Conservation (phyloP, 306 rosid species). For the Vicia faba region DNA sequence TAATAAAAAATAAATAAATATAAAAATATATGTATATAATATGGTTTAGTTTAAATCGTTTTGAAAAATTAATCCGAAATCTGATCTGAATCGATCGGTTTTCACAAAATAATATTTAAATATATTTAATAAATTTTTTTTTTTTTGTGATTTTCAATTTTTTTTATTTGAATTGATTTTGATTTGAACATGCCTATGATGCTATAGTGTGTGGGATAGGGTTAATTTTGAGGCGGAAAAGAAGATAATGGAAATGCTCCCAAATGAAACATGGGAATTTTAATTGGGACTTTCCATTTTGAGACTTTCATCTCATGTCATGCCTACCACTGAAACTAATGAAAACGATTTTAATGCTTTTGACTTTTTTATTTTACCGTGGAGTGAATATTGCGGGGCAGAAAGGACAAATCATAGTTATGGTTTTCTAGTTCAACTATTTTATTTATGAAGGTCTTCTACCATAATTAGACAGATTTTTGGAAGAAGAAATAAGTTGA, state of each 20-base stretch:
- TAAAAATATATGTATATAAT: too few relatives aligned
- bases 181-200: too few relatives aligned
- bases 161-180: too few relatives aligned
- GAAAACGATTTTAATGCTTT: conserved; percentile 1
- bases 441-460: background rate
- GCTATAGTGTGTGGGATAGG: conserved; percentile 34
- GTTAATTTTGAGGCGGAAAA: conserved; percentile 13
- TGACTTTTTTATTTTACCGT: background rate
- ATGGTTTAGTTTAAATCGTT: too few relatives aligned
- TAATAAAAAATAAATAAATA: too few relatives aligned
- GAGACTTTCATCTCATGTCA: conserved; percentile 3
- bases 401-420: background rate
- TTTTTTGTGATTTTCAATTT: too few relatives aligned
- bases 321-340: background rate
- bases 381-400: background rate
- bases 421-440: background rate
- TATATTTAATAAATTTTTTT: too few relatives aligned
- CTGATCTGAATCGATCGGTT: too few relatives aligned
- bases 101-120: too few relatives aligned
- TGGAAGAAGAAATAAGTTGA: background rate
- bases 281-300: conserved; percentile 30
- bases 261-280: background rate
- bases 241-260: background rate
- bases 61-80: too few relatives aligned
- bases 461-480: background rate